These are phyloP conservation scores for Zygoascus meyerae DNA, from an alignment of 1,139 yeast genomes.

Conservation along the genomic window DNA sequence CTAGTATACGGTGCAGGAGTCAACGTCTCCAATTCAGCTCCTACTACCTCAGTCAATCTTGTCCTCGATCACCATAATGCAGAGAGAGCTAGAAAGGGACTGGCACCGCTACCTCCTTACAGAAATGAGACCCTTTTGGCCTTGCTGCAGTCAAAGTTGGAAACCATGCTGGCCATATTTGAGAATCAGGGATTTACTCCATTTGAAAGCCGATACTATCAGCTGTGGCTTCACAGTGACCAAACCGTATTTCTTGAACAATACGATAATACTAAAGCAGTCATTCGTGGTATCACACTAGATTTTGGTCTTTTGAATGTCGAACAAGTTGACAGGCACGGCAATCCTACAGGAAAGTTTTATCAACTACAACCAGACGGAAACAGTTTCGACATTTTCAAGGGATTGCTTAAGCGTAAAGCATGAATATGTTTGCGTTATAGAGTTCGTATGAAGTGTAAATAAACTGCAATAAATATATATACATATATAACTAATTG, in stretches of 20 bases:
- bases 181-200: conserved; percentile 59
- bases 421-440: conserved; percentile 5
- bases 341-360: conserved; percentile 44
- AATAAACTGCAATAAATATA: conserved; percentile 1
- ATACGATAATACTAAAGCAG: conserved; percentile 51
- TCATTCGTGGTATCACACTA: conserved; percentile 70
- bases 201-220: conserved; percentile 68
- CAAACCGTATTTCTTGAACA: conserved; percentile 51
- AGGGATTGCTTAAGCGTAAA: conserved; percentile 72
- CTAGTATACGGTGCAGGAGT: conserved; percentile 78
- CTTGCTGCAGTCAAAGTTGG: conserved; percentile 58
- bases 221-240: conserved; percentile 76
- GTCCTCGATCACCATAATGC: conserved; percentile 54
- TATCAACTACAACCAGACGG: conserved; percentile 93
- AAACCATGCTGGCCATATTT: conserved; percentile 55
- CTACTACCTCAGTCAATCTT: conserved; percentile 79
- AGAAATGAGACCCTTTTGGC: conserved; percentile 66
- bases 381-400: conserved; percentile 91
- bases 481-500: not conserved
- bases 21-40: conserved; percentile 79
- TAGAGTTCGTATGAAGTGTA: not conserved
- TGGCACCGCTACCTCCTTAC: conserved; percentile 41
- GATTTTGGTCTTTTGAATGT: conserved; percentile 83
- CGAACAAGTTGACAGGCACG: conserved; percentile 48
- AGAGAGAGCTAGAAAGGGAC: conserved; percentile 40